Percentiles rank a stretch among this genome's conserved stretches.
These are phyloP conservation scores for Posidonia australis DNA, from an alignment of 106 monocot species.

Conservation along the genomic window DNA sequence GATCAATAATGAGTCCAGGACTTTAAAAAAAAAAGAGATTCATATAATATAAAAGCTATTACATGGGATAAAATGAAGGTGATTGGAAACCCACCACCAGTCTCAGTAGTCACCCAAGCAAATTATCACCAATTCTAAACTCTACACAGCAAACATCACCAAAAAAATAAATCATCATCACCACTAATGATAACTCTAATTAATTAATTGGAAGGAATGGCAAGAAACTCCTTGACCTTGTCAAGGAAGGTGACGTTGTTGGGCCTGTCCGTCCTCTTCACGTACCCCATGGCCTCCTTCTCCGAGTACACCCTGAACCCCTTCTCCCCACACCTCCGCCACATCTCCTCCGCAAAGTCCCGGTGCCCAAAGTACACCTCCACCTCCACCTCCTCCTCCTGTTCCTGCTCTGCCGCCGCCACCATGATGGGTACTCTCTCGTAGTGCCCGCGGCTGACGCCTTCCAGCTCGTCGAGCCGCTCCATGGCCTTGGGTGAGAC, in stretches of 20 bases:
- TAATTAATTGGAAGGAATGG: background rate
- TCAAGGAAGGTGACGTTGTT: constrained; percentile 65
- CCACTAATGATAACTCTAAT: too few species aligned
- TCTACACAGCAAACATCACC: too few species aligned
- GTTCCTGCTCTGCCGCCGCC: too few species aligned
- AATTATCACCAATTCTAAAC: too few species aligned
- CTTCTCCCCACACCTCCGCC: constrained; percentile 44
- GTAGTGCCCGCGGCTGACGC: constrained; percentile 53
- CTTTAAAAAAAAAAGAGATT: too few species aligned
- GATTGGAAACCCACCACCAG: too few species aligned
- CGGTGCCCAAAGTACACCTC: constrained; percentile 69
- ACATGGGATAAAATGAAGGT: too few species aligned
- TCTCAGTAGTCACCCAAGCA: too few species aligned
- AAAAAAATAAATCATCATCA: too few species aligned
- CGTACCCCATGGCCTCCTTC: constrained; percentile 53
- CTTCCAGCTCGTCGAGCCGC: constrained; percentile 72
- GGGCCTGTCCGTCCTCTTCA: constrained; percentile 62
- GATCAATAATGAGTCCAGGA: too few species aligned
- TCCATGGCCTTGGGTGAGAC: constrained; percentile 32
- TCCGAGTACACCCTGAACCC: constrained; percentile 43
- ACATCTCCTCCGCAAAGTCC: constrained; percentile 54
- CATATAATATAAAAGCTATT: too few species aligned
- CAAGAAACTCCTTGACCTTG: constrained; percentile 52
- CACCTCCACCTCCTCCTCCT: constrained; percentile 17
- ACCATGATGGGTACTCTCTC: constrained; percentile 41